A percentile compares a stretch with the other conserved stretches of the same genome.
phyloP scores from a whole-genome alignment of 306 rosid species.

The Urtica urens region DNA sequence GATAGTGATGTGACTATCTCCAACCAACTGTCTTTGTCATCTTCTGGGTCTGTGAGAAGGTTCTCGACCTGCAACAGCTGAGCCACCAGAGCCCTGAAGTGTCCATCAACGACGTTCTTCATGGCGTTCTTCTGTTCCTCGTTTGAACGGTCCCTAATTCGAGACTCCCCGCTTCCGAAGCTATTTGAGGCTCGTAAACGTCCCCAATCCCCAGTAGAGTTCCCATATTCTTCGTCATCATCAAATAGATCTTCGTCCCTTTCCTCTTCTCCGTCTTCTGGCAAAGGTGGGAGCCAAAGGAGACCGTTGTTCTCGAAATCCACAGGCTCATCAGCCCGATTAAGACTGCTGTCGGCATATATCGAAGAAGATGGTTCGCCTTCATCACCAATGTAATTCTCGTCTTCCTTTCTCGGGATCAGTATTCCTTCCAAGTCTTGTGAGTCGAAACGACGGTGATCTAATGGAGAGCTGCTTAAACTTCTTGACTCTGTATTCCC shows the following conservation, averaged over 20 bases:
- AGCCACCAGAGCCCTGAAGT: conserved; percentile 84
- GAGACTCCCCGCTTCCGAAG: conserved; percentile 67
- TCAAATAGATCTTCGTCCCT: conserved; percentile 49
- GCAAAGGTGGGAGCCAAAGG: conserved; percentile 98
- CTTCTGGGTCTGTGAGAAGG: conserved; percentile 43
- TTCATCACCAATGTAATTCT: conserved; percentile 46
- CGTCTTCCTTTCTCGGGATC: conserved; percentile 39
- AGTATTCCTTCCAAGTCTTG: conserved; percentile 38
- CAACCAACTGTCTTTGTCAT: conserved; percentile 63
- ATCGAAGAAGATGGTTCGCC: conserved; percentile 50
- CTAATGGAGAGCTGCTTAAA: conserved; percentile 30
- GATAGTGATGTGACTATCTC: conserved; percentile 76
- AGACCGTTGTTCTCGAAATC: conserved; percentile 89
- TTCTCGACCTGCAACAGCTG: conserved; percentile 87
- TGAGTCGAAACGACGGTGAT: conserved; percentile 34
- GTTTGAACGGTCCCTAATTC: conserved; percentile 46
- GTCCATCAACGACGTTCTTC: conserved; percentile 89
- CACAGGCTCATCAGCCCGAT: conserved; percentile 66
- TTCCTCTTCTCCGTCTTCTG: conserved; percentile 92
- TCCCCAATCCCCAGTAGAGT: conserved; percentile 72
- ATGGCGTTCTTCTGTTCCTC: conserved; percentile 67
- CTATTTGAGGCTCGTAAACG: conserved; percentile 48
- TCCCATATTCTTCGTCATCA: conserved; percentile 61
- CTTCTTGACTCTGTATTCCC: conserved; percentile 23
- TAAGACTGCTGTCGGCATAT: conserved; percentile 39